These are phyloP conservation scores for Fraxinus anomala DNA, from an alignment of 257 asterid species.

Conservation along the genomic window DNA sequence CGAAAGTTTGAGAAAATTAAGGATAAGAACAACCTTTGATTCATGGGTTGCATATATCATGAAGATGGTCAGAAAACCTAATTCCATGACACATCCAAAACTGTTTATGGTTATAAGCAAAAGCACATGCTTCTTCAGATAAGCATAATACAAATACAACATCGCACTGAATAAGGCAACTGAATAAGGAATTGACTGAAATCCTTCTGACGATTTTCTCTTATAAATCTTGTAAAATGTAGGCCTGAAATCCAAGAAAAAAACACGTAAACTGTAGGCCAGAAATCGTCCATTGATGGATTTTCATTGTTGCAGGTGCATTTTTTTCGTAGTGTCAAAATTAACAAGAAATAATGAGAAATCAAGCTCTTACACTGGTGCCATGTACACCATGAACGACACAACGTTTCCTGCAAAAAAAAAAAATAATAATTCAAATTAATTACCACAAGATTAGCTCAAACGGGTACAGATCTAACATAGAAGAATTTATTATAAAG, in stretches of 20 bases:
- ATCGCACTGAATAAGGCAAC: constrained; percentile 79
- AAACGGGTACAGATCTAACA: neutral
- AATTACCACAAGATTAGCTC: neutral
- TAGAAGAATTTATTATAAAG: too few species aligned
- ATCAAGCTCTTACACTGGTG: constrained; percentile 60
- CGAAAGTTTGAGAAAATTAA: neutral
- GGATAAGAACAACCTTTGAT: constrained; percentile 43
- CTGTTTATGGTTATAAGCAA: constrained; percentile 61
- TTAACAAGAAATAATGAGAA: too few species aligned
- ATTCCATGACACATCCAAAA: constrained; percentile 44
- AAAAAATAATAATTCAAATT: neutral
- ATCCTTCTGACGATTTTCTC: constrained; percentile 77
- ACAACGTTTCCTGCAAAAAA: constrained; percentile 56
- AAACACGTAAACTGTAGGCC: neutral
- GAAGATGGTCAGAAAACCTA: constrained; percentile 47
- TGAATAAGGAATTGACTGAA: constrained; percentile 72
- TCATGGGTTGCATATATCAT: constrained; percentile 59
- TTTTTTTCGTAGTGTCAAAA: too few species aligned
- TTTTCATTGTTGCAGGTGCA: too few species aligned
- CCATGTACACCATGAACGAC: constrained; percentile 81
- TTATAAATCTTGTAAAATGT: constrained; percentile 60
- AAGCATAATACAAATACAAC: constrained; percentile 73
- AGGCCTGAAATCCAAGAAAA: constrained; percentile 42
- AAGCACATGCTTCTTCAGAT: constrained; percentile 45
- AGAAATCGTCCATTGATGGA: too few species aligned